Evolutionary conservation across 371 early-diverging fungal species (phyloP).

Genomic region (Lichtheimia corymbifera): DNA sequence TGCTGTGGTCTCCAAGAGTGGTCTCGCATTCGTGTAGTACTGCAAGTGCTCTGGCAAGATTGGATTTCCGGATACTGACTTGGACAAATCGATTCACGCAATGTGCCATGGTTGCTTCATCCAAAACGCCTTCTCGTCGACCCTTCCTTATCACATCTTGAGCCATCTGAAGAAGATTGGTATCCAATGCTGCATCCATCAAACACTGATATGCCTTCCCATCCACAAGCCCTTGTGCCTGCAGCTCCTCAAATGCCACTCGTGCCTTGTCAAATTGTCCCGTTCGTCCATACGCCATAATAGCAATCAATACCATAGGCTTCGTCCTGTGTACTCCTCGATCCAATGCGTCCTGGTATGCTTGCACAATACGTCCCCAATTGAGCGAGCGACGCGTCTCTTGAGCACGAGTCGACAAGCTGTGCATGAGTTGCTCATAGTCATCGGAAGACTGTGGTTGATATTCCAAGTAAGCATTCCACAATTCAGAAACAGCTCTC

Average conservation of each 20-base stretch:
- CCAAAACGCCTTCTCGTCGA: neutral
- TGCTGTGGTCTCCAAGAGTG: neutral
- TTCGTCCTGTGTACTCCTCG: conserved; percentile 13
- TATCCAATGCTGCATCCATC: conserved; percentile 24
- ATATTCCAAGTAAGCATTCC: conserved; percentile 14
- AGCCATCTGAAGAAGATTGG: conserved; percentile 9
- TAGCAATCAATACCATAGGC: conserved; percentile 20
- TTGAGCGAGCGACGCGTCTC: conserved; percentile 16
- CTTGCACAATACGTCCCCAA: conserved; percentile 23
- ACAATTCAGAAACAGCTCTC: conserved; percentile 6
- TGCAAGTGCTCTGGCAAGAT: conserved; percentile 6
- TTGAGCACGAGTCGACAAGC: conserved; percentile 9
- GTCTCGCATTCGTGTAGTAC: neutral
- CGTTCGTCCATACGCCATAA: conserved; percentile 29
- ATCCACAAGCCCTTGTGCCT: conserved; percentile 11
- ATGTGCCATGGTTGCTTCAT: neutral
- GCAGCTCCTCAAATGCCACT: conserved; percentile 14
- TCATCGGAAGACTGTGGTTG: conserved; percentile 19
- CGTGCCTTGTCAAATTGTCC: conserved; percentile 13
- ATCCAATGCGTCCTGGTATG: conserved; percentile 18
- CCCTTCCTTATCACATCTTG: conserved; percentile 7
- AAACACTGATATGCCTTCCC: conserved; percentile 17
- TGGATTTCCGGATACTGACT: conserved; percentile 6
- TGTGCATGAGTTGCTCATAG: conserved; percentile 32
- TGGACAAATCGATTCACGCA: conserved; percentile 9